Conservation (phyloP, 306 rosid genomes). For the Castanea mollissima region DNA sequence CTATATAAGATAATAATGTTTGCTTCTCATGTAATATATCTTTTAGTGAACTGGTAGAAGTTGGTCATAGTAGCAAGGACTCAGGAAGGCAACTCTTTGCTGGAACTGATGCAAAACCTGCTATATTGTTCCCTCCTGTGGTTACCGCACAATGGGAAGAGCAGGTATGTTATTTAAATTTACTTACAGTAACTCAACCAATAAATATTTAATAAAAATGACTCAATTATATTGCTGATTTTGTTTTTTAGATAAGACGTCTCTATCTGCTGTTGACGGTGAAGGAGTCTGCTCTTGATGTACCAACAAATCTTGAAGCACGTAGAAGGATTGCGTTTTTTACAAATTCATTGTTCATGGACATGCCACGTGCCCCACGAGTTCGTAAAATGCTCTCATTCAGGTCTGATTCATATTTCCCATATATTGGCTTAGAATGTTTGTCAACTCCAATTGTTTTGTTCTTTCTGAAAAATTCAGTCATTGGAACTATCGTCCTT, state of each 20-base stretch:
- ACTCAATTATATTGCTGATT: conserved; percentile 18
- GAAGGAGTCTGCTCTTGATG: conserved; percentile 80
- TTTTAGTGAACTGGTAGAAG: conserved; percentile 77
- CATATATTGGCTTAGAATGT: conserved; percentile 15
- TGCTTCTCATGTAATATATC: conserved; percentile 26
- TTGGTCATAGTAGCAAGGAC: conserved; percentile 79
- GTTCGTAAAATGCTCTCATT: conserved; percentile 97
- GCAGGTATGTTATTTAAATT: conserved; percentile 49
- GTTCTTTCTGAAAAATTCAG: conserved; percentile 17
- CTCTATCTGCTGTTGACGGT: conserved; percentile 81
- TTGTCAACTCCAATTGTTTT: conserved; percentile 1
- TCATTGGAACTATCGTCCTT: conserved; percentile 21
- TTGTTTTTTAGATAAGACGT: conserved; percentile 72
- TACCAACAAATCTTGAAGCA: conserved; percentile 96
- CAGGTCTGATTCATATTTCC: conserved; percentile 47
- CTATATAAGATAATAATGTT: conserved; percentile 9
- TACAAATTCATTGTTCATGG: conserved; percentile 92
- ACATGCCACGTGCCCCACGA: conserved; percentile 96
- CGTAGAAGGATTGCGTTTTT: conserved; percentile 93
- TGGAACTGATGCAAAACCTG: conserved; percentile 78
- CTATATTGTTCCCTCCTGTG: conserved; percentile 72
- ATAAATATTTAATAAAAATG: background rate
- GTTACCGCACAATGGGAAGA: conserved; percentile 97
- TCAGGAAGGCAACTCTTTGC: conserved; percentile 93
- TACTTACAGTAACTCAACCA: background rate